Base-by-base conservation (phyloP, 192 early-diverging fungal species). In the Umbelopsis isabellina region DNA sequence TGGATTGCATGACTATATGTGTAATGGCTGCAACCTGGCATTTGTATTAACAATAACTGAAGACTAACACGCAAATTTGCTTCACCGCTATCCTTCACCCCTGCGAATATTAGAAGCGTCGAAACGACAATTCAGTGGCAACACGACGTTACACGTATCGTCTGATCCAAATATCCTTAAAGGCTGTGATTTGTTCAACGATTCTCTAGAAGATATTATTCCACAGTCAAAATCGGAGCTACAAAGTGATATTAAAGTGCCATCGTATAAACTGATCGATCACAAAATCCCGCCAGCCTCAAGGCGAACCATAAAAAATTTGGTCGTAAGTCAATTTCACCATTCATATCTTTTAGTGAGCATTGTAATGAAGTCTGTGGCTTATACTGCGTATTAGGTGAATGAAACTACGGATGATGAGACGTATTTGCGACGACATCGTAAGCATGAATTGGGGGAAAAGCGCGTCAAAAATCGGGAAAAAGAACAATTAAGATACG, bases 401-500 rank as follows among this genome's bases (percentile, higher is more conserved):
- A 35, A 15, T 15, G 55, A 61, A 61, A 30, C 27, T 18, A 61
- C 55, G 3, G 55, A 61, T 61, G 55, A 61, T 35, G 55, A 61
- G 13, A 25, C 55, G 18, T 87, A 87, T 50, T 67, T 83, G 23
- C 79, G 80, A 45, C 79, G 84, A 0, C 86, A 87, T 50, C 70
- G 79, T 13, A 85, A 85, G 47, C 78, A 83, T 47, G 84, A 87
- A 64, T 74, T 82, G 65, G 79, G 80, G 23, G 86, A 87, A 68
- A 85, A 85, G 65, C 85, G 80, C 52, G 49, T 84, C 37, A 87
- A 85, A 65, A 87, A 87, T 52, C 65, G 86, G 44, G 86, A 87
- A 68, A 79, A 79, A 50, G 86, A 87, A 72, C 79, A 79, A 23
- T 55, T 87, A 35, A 71, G 72, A 13, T 83, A 87, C 27, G 84